phyloP scores from a whole-genome alignment of 768 basidiomycete species.

The Mycena sanguinolenta region DNA sequence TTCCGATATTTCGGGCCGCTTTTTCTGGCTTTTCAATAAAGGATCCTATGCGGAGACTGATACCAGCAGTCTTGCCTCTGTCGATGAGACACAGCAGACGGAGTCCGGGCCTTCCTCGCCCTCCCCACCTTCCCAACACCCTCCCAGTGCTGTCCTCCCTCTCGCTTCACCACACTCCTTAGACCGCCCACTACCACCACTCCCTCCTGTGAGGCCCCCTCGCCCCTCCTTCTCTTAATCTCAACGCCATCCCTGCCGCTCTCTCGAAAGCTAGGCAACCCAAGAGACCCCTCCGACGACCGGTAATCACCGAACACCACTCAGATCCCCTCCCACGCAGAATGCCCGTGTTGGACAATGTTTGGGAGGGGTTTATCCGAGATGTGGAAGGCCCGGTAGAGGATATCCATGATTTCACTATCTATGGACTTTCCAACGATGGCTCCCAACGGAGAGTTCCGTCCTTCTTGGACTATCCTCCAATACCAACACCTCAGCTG shows the following conservation, averaged over 20 bases:
- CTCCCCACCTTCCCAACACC: constrained; percentile 39
- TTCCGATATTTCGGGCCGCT: constrained; percentile 21
- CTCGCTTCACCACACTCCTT: constrained; percentile 19
- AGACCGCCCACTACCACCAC: constrained; percentile 29
- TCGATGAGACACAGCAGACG: constrained; percentile 2
- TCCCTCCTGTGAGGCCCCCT: constrained; percentile 44
- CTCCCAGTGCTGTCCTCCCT: constrained; percentile 33
- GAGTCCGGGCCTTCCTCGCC: constrained; percentile 21
- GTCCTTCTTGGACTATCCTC: constrained; percentile 9
- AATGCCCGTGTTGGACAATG: constrained; percentile 44
- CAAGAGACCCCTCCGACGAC: constrained; percentile 4
- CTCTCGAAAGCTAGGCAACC: neutral
- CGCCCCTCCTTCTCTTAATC: constrained; percentile 47
- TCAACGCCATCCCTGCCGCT: constrained; percentile 15
- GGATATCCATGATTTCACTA: constrained; percentile 5
- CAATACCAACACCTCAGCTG: neutral
- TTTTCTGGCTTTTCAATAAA: constrained; percentile 25
- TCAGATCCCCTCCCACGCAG: constrained; percentile 14
- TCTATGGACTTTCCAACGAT: neutral
- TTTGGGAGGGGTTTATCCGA: constrained; percentile 47
- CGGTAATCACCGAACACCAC: constrained; percentile 18
- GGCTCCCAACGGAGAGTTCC: constrained; percentile 1
- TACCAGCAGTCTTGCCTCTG: constrained; percentile 16
- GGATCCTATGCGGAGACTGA: constrained; percentile 12
- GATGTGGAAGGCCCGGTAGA: constrained; percentile 37